Conservation (phyloP, 257 asterid genomes). For the Solanum okadae region DNA sequence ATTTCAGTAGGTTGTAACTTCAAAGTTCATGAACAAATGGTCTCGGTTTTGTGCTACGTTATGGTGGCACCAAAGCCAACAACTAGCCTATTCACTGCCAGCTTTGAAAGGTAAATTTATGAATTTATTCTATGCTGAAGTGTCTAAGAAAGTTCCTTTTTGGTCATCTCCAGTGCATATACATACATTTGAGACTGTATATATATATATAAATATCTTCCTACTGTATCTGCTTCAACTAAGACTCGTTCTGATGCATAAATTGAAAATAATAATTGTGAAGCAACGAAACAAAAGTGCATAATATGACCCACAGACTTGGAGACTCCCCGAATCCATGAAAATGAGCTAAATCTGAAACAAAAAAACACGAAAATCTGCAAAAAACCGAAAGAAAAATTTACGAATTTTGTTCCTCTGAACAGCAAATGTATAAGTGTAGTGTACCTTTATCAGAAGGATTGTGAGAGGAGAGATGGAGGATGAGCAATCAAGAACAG, state of each 20-base stretch:
- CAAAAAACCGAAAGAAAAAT: background rate
- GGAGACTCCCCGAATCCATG: background rate
- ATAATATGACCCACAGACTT: background rate
- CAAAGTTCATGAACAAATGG: conserved; percentile 7
- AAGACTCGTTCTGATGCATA: background rate
- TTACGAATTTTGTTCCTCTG: background rate
- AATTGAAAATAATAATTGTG: background rate
- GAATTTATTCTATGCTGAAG: background rate
- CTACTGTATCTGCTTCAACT: too few species aligned
- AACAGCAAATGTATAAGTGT: background rate
- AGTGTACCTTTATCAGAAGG: background rate
- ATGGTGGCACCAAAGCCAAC: conserved; percentile 4
- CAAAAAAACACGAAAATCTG: background rate
- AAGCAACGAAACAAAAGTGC: background rate
- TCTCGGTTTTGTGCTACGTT: conserved; percentile 11
- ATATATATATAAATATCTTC: too few species aligned
- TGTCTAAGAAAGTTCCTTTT: background rate
- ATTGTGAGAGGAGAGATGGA: background rate
- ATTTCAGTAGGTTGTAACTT: background rate
- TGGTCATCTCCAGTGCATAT: background rate
- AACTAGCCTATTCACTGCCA: conserved; percentile 35
- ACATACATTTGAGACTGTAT: background rate
- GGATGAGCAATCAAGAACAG: background rate
- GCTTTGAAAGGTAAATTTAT: conserved; percentile 41
- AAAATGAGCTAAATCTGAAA: background rate